Conservation (phyloP, 1,139 yeast species). For the Saccharomyces hybrid region DNA sequence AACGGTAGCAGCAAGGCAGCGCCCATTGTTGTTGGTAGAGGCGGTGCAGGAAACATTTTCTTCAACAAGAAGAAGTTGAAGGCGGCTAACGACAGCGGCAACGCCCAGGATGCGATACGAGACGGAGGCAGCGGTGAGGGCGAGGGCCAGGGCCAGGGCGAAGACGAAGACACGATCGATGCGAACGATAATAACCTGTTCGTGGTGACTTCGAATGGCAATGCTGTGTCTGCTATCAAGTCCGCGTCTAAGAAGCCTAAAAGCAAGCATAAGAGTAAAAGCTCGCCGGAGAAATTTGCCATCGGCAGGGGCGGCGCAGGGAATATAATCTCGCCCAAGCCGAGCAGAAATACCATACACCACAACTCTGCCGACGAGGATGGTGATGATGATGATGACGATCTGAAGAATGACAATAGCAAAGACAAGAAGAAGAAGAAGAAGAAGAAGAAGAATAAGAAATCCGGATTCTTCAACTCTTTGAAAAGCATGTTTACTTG, state of each 20-base stretch:
- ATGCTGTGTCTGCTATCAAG: neutral
- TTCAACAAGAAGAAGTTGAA: neutral
- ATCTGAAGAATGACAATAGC: constrained; percentile 2
- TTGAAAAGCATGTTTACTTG: constrained; percentile 7
- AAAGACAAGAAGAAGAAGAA: constrained; percentile 7
- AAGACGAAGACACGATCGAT: neutral
- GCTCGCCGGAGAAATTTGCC: constrained; percentile 14
- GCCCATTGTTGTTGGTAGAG: constrained; percentile 15
- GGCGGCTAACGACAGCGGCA: neutral
- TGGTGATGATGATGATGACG: neutral
- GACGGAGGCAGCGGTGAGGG: neutral
- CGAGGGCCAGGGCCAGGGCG: too few relatives aligned
- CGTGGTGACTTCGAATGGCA: constrained; percentile 1
- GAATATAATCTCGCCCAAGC: constrained; percentile 34
- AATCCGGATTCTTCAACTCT: constrained; percentile 16
- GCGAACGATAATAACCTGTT: constrained; percentile 2
- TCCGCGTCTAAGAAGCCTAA: constrained; percentile 1
- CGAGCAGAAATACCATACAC: constrained; percentile 19
- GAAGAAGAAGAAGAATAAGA: constrained; percentile 6
- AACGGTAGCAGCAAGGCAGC: neutral
- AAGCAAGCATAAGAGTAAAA: constrained; percentile 11
- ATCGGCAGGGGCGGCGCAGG: constrained; percentile 37
- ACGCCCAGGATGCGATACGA: neutral
- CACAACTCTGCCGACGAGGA: neutral
- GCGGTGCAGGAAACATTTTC: neutral